These are phyloP conservation scores for maize (Zea mays) DNA, from an alignment of 176 grass and related monocot species.

Conservation along the genomic window DNA sequence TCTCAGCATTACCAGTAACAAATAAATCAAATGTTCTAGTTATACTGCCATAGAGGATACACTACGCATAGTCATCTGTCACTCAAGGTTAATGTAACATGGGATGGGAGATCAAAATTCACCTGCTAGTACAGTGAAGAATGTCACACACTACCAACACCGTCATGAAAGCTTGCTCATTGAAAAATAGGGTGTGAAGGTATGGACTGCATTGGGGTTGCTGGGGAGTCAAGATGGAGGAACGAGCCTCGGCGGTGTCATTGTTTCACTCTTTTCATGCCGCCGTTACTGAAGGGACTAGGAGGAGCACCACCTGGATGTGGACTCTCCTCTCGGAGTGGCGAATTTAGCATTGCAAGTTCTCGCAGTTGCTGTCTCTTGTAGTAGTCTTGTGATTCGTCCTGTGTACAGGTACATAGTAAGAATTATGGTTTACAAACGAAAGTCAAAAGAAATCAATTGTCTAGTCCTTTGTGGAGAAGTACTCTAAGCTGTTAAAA, in stretches of 20 bases:
- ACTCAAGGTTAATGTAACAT: constrained; percentile 58
- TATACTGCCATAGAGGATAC: constrained; percentile 53
- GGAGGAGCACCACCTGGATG: constrained; percentile 52
- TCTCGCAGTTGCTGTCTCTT: constrained; percentile 72
- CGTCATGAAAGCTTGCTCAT: constrained; percentile 55
- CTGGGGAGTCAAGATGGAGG: constrained; percentile 44
- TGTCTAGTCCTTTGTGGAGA: neutral
- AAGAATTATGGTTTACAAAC: constrained; percentile 10
- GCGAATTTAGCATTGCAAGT: constrained; percentile 64
- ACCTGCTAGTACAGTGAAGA: constrained; percentile 41
- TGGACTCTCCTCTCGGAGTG: constrained; percentile 59
- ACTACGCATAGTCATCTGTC: constrained; percentile 45
- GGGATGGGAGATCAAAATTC: constrained; percentile 57
- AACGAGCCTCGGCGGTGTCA: constrained; percentile 42
- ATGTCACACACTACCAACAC: constrained; percentile 39
- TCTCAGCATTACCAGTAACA: constrained; percentile 45
- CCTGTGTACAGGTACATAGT: constrained; percentile 31
- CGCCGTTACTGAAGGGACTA: constrained; percentile 54
- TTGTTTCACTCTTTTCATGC: constrained; percentile 73
- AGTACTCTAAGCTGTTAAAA: neutral
- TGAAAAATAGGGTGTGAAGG: constrained; percentile 61
- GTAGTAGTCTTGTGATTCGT: constrained; percentile 67
- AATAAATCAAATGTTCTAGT: constrained; percentile 68
- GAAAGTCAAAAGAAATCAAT: neutral
- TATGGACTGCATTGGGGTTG: constrained; percentile 30